phyloP scores from a whole-genome alignment of 2,329 filamentous ascomycete genomes.

The Myriosclerotinia scirpicola region DNA sequence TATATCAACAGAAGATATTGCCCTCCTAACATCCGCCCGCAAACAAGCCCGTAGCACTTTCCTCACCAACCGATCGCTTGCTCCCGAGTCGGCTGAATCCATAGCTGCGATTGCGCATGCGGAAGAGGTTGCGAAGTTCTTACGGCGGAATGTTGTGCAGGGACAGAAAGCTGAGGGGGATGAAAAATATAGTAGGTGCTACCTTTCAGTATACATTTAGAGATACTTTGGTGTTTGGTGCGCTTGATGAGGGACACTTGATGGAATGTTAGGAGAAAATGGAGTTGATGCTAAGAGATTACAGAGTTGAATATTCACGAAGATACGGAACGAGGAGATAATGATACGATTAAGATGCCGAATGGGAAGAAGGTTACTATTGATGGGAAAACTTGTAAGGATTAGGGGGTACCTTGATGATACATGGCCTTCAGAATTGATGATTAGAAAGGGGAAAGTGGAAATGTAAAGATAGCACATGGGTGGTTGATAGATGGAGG shows the following conservation, averaged over 20 bases:
- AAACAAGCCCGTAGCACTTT: conserved; percentile 73
- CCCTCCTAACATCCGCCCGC: conserved; percentile 68
- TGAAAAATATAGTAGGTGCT: conserved; percentile 59
- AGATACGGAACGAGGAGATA: conserved; percentile 87
- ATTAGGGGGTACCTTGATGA: neutral
- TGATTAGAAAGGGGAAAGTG: neutral
- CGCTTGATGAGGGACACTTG: neutral
- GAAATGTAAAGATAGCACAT: neutral
- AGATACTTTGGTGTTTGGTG: neutral
- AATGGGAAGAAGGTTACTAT: conserved; percentile 40
- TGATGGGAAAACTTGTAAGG: conserved; percentile 35
- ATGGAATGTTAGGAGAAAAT: neutral
- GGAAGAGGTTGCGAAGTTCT: conserved; percentile 75
- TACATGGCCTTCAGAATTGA: neutral
- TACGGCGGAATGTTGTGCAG: conserved; percentile 86
- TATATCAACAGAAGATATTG: conserved; percentile 62
- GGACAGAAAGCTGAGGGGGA: conserved; percentile 55
- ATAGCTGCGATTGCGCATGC: conserved; percentile 72
- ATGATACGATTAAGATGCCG: conserved; percentile 77
- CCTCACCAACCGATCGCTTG: conserved; percentile 61
- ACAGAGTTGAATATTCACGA: conserved; percentile 85
- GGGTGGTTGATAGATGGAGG: neutral
- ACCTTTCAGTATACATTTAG: neutral
- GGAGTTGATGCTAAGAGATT: conserved; percentile 14
- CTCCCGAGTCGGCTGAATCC: conserved; percentile 57